These are phyloP conservation scores for Hansenula anomala DNA, from an alignment of 1,139 yeast genomes.

Conservation along the genomic window DNA sequence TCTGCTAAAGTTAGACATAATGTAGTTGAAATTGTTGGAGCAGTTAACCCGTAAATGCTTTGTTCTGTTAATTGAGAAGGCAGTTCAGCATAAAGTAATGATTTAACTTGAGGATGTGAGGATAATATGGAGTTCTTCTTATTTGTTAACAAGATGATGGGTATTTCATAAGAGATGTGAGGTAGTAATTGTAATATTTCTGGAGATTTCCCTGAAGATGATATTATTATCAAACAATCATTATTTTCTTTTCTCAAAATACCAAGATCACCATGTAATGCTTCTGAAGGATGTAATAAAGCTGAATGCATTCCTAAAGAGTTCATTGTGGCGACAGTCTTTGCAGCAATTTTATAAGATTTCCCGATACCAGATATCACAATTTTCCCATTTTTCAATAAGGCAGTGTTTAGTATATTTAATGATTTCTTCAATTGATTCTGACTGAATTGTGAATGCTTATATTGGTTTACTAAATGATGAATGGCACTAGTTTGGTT, in stretches of 20 bases:
- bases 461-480: constrained; percentile 37
- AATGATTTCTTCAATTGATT: constrained; percentile 47
- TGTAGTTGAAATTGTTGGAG: constrained; percentile 85
- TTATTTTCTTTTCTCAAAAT: constrained; percentile 45
- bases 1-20: constrained; percentile 74
- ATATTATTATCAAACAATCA: constrained; percentile 63
- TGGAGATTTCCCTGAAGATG: constrained; percentile 83
- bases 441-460: constrained; percentile 39
- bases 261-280: constrained; percentile 89
- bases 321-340: constrained; percentile 76
- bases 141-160: constrained; percentile 63
- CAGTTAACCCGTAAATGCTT: constrained; percentile 70
- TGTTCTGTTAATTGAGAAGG: constrained; percentile 62
- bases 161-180: constrained; percentile 49
- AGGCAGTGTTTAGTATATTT: constrained; percentile 44
- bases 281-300: constrained; percentile 77
- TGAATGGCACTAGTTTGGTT: constrained; percentile 42
- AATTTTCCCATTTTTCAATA: constrained; percentile 56
- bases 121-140: constrained; percentile 44
- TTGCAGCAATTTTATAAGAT: constrained; percentile 71
- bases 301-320: constrained; percentile 71
- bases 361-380: constrained; percentile 83
- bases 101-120: constrained; percentile 38
- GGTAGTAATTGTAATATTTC: constrained; percentile 54
- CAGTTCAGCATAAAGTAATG: constrained; percentile 58